These are phyloP conservation scores for Dactylorhiza incarnata DNA, from an alignment of 106 monocot species.

Conservation along the genomic window DNA sequence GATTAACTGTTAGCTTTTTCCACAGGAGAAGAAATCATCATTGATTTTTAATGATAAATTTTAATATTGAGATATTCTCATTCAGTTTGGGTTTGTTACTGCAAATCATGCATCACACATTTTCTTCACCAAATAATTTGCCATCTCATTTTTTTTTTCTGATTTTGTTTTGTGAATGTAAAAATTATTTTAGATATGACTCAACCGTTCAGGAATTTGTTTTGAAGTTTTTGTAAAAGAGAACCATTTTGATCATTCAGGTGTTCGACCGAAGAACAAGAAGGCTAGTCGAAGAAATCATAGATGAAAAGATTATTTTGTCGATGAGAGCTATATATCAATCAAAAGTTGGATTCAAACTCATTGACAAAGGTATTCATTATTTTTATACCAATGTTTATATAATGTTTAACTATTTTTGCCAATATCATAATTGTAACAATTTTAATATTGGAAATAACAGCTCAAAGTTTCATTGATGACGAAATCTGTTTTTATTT, in stretches of 20 bases:
- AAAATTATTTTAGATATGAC: background rate
- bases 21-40: background rate
- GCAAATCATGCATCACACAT: background rate
- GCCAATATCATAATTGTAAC: background rate
- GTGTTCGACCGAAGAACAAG: constrained; percentile 89
- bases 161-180: background rate
- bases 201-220: background rate
- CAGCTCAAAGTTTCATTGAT: no score
- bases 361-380: constrained; percentile 67
- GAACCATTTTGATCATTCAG: constrained; percentile 19
- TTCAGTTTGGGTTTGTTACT: background rate
- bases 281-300: constrained; percentile 86
- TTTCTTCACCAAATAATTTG: background rate
- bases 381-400: background rate
- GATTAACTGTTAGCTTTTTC: background rate
- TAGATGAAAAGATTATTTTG: constrained; percentile 89
- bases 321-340: constrained; percentile 97
- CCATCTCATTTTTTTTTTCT: background rate
- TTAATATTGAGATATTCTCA: background rate
- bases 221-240: background rate
- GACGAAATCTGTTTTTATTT: no score
- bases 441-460: background rate
- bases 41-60: background rate
- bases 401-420: background rate
- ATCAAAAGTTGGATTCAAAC: constrained; percentile 85